Percentiles rank a stretch among this genome's conserved stretches.
Conservation (phyloP, 1,284 basidiomycete species). For the Rhodotorula sp. region DNA sequence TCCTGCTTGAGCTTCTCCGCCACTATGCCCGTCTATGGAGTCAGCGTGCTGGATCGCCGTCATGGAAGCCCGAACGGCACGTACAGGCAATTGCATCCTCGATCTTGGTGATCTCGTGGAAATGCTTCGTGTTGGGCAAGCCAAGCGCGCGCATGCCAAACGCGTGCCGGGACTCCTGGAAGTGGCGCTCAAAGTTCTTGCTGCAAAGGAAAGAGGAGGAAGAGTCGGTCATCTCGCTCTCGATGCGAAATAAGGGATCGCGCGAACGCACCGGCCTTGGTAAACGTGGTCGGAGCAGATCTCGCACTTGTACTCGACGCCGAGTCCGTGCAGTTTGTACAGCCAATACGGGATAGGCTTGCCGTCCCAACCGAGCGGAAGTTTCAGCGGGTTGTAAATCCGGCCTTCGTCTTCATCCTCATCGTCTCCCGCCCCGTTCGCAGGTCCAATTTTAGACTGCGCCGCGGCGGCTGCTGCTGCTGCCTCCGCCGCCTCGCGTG, state of each 20-base stretch:
- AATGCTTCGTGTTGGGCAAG: constrained; percentile 96
- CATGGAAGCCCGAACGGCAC: too few relatives aligned
- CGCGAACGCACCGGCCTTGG: constrained; percentile 71
- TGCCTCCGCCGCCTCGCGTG: constrained; percentile 55
- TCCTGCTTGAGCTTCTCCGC: constrained; percentile 94
- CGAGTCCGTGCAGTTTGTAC: constrained; percentile 95
- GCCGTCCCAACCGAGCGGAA: constrained; percentile 96
- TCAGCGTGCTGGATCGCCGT: too few relatives aligned
- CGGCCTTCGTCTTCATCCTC: constrained; percentile 91
- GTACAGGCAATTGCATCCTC: constrained; percentile 88
- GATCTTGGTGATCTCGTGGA: constrained; percentile 96
- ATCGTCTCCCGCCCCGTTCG: constrained; percentile 54
- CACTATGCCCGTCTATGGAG: too few relatives aligned
- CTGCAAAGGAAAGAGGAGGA: constrained; percentile 49
- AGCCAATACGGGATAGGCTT: constrained; percentile 99
- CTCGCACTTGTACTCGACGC: constrained; percentile 96
- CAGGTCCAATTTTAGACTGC: constrained; percentile 41
- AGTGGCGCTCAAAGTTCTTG: constrained; percentile 92
- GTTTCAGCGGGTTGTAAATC: constrained; percentile 96
- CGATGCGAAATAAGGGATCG: background rate
- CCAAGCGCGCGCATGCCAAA: constrained; percentile 98
- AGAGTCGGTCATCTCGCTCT: background rate
- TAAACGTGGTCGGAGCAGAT: constrained; percentile 95
- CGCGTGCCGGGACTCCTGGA: constrained; percentile 91
- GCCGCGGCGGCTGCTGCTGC: constrained; percentile 58